A percentile compares a stretch with the other conserved stretches of the same genome.
These are phyloP conservation scores for Aspergillus persii DNA, from an alignment of 2,329 filamentous ascomycete species.

Conservation along the genomic window DNA sequence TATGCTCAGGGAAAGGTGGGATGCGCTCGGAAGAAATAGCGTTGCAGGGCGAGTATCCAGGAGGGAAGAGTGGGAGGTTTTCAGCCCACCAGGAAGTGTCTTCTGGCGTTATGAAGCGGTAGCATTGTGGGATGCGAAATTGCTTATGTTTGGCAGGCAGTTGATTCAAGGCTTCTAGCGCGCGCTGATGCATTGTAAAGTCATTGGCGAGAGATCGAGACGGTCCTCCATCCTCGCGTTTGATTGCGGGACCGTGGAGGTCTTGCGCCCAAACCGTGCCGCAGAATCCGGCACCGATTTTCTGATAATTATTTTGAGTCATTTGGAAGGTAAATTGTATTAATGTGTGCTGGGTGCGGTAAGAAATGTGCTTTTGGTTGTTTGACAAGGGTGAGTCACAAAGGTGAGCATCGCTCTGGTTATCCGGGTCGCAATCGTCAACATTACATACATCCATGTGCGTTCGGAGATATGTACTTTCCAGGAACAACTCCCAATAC, in stretches of 20 bases:
- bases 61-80: constrained; percentile 27
- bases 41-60: constrained; percentile 32
- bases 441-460: no score
- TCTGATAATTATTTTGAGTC: neutral
- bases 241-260: constrained; percentile 24
- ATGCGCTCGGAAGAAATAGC: constrained; percentile 36
- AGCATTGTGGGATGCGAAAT: constrained; percentile 25
- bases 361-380: no score
- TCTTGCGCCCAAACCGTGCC: constrained; percentile 32
- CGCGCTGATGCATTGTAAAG: constrained; percentile 29
- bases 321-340: no score
- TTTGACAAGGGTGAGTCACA: no score
- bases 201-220: constrained; percentile 30
- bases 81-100: constrained; percentile 28
- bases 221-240: constrained; percentile 35
- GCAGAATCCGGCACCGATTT: constrained; percentile 32
- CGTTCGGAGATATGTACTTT: no score
- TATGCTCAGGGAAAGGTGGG: constrained; percentile 25
- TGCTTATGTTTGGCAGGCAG: neutral
- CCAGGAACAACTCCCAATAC: no score
- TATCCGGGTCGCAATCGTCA: no score
- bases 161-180: constrained; percentile 15
- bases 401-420: no score
- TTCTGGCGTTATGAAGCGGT: constrained; percentile 21
- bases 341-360: no score